phyloP scores from a whole-genome alignment of 345 rosid genomes.

The Aegle marmelos region DNA sequence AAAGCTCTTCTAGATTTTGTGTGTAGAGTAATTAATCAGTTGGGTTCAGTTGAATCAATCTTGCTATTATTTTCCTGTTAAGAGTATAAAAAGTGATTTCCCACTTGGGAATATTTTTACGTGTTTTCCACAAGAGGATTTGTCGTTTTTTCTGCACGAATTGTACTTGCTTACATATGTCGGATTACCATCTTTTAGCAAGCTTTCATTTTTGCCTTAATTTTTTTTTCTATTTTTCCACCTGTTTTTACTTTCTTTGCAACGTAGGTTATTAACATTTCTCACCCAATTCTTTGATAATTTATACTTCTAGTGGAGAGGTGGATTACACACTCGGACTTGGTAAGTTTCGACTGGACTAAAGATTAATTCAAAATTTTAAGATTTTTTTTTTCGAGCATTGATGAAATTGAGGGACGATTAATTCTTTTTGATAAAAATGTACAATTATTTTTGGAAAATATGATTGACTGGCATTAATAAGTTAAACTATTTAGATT shows the following conservation, averaged over 20 bases:
- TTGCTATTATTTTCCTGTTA: neutral
- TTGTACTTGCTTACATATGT: neutral
- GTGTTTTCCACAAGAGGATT: constrained; percentile 27
- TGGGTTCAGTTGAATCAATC: neutral
- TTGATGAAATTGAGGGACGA: no score
- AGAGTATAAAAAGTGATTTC: neutral
- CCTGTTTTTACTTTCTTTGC: no score
- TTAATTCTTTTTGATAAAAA: no score
- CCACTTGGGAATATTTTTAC: constrained; percentile 11
- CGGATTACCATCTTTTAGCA: neutral
- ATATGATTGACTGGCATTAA: no score
- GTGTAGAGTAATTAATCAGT: neutral
- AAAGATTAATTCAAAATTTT: no score
- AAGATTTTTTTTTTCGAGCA: no score
- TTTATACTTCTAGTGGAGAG: neutral
- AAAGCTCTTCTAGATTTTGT: neutral
- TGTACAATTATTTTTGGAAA: no score
- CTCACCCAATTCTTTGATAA: no score
- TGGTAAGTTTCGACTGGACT: no score
- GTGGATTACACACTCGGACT: no score
- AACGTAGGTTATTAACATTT: neutral
- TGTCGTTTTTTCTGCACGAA: constrained; percentile 21
- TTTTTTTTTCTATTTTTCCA: no score
- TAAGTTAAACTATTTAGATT: neutral
- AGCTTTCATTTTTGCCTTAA: neutral